A percentile compares a stretch with the other conserved stretches of the same genome.
Evolutionary conservation across 2,329 filamentous ascomycete genomes (phyloP).

Genomic region (Cladosporium sp.): DNA sequence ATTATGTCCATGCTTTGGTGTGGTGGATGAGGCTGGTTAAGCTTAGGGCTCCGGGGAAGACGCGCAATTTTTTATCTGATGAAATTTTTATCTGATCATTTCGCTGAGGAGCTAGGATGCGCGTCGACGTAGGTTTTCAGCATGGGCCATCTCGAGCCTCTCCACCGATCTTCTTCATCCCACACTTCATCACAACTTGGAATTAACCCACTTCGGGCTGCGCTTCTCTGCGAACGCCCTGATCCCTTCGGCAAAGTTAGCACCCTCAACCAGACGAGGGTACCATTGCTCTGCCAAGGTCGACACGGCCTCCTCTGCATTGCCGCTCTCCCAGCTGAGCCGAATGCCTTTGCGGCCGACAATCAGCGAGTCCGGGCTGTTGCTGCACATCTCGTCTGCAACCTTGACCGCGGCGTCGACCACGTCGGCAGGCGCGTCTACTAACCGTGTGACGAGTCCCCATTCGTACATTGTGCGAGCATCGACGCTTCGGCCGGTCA

Average conservation of each 20-base stretch:
- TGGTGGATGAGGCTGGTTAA: background rate
- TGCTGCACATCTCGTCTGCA: constrained; percentile 38
- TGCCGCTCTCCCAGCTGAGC: constrained; percentile 43
- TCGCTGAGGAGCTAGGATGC: background rate
- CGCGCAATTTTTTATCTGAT: constrained; percentile 3
- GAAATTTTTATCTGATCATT: constrained; percentile 17
- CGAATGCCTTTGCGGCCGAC: constrained; percentile 44
- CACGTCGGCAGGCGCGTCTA: constrained; percentile 37
- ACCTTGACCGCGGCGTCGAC: constrained; percentile 41
- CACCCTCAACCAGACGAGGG: constrained; percentile 43
- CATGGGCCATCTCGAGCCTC: background rate
- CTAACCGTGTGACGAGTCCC: constrained; percentile 37
- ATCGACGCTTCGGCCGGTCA: constrained; percentile 49
- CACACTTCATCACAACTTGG: constrained; percentile 41
- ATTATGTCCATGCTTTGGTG: background rate
- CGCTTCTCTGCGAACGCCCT: constrained; percentile 55
- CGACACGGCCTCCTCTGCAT: constrained; percentile 41
- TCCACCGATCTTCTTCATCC: constrained; percentile 1
- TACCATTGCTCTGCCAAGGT: constrained; percentile 47
- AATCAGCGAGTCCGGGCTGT: constrained; percentile 43
- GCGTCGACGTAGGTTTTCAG: background rate
- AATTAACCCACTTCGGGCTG: constrained; percentile 51
- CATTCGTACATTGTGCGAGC: constrained; percentile 46
- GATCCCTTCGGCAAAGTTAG: constrained; percentile 54
- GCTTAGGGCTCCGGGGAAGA: constrained; percentile 7